Conservation (phyloP, 306 rosid species). For the Quercus mongolica region DNA sequence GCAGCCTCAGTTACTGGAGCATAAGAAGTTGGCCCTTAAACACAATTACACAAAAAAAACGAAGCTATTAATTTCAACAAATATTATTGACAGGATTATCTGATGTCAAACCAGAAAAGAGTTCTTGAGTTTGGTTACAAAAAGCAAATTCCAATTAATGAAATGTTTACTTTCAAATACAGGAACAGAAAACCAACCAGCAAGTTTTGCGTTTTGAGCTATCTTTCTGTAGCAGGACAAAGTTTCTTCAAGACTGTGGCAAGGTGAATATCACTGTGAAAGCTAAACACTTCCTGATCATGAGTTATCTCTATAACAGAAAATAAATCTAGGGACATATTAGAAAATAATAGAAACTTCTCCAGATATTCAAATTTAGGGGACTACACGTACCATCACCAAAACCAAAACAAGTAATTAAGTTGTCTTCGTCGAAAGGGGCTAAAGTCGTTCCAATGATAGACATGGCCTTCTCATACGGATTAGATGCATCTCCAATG, state of each 20-base stretch:
- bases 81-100: neutral
- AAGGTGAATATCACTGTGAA: slow-evolving; percentile 71
- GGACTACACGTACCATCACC: slow-evolving; percentile 32
- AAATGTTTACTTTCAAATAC: no score
- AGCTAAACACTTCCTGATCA: slow-evolving; percentile 84
- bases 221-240: slow-evolving; percentile 64
- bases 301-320: slow-evolving; percentile 61
- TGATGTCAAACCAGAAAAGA: neutral
- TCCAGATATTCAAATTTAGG: slow-evolving; percentile 2
- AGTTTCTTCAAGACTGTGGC: slow-evolving; percentile 85
- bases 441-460: no score
- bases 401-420: no score
- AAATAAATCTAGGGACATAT: slow-evolving; percentile 13
- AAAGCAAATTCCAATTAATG: no score
- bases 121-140: no score
- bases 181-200: no score
- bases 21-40: slow-evolving; percentile 86
- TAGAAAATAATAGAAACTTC: neutral
- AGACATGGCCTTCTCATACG: no score
- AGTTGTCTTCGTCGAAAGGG: no score
- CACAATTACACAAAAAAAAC: slow-evolving; percentile 15
- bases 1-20: slow-evolving; percentile 81
- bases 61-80: slow-evolving; percentile 12
- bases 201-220: slow-evolving; percentile 39
- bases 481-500: no score